These are phyloP conservation scores for Podospora pseudocomata DNA, from an alignment of 495 filamentous ascomycete genomes.

Conservation along the genomic window DNA sequence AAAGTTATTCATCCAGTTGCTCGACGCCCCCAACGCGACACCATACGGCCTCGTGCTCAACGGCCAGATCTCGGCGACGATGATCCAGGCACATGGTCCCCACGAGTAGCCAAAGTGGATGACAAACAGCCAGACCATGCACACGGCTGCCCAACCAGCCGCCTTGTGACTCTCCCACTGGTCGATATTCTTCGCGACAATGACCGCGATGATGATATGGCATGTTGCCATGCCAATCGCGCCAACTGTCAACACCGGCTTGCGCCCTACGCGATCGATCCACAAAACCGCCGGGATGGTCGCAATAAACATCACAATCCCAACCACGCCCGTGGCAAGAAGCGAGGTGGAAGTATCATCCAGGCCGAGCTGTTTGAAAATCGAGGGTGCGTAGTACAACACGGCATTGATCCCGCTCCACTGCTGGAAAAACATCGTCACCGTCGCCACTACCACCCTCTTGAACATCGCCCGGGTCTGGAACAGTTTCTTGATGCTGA, in stretches of 20 bases:
- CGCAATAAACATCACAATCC: slow-evolving; percentile 68
- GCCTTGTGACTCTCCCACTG: slow-evolving; percentile 55
- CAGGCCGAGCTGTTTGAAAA: slow-evolving; percentile 68
- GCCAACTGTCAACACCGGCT: slow-evolving; percentile 54
- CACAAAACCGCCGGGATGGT: slow-evolving; percentile 67
- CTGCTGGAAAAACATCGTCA: slow-evolving; percentile 74
- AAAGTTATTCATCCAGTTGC: slow-evolving; percentile 54
- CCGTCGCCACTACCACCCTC: slow-evolving; percentile 62
- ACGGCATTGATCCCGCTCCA: slow-evolving; percentile 73
- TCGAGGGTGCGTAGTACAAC: slow-evolving; percentile 68
- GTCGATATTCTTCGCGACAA: slow-evolving; percentile 62
- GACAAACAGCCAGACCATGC: slow-evolving; percentile 81
- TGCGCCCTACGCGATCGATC: slow-evolving; percentile 58
- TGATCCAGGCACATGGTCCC: slow-evolving; percentile 69
- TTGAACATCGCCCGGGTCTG: slow-evolving; percentile 69
- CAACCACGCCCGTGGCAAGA: slow-evolving; percentile 75
- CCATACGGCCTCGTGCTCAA: slow-evolving; percentile 69
- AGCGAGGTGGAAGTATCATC: slow-evolving; percentile 60
- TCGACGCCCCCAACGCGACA: slow-evolving; percentile 64
- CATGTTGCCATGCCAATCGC: slow-evolving; percentile 58
- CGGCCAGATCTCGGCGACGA: slow-evolving; percentile 74
- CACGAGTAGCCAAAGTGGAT: slow-evolving; percentile 76
- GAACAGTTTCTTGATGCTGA: slow-evolving; percentile 70
- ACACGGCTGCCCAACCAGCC: slow-evolving; percentile 73
- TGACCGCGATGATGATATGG: slow-evolving; percentile 70